Evolutionary conservation across 1,139 yeast species (phyloP), one percentile per base, ranked within the genome.

Genomic region (Suzukiozyma palmioleophila): DNA sequence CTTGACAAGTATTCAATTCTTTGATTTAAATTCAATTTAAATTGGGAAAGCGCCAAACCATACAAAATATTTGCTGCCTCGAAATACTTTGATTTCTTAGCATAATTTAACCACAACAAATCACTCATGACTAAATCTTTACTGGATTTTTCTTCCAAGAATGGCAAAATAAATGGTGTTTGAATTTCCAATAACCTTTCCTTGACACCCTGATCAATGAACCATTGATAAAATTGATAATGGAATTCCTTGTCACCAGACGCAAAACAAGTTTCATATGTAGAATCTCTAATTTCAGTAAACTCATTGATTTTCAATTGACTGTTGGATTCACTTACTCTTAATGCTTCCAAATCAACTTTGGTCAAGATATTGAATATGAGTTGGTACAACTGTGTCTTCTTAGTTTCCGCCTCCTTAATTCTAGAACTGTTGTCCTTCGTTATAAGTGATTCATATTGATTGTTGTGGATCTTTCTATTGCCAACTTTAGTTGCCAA

Each of bases 201-300:
- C 45, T 86, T 83, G 27, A 81, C 75, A 2, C 88, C 90, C 55
- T 86, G 86, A 34, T 74, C 66, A 32, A 89, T 81, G 52, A 88
- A 82, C 97, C 98, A 94, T 56, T 87, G 95, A 59, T 94, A 94
- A 49, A 92, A 78, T 48, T 86, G 85, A 59, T 83, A 88, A 49
- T 94, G 98, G 72, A 94, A 94, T 12, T 79, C 60, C 53, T 83
- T 87, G 54, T 92, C 97, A 36, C 75, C 71, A 37, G 84, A 82
- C 11, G 77, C 75, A 53, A 88, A 80, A 46, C 95, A 87, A 10
- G 84, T 75, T 15, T 75, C 75, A 53, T 90, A 90, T 22, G 94
- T 79, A 35, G 78, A 74, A 49, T 86, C 86, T 49, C 95, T 75
- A 21, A 82, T 60, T 47, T 76, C 78, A 35, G 76, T 68, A 45